Base-by-base conservation (phyloP, 148 eudicot genomes). In the Amaranthus palmeri region DNA sequence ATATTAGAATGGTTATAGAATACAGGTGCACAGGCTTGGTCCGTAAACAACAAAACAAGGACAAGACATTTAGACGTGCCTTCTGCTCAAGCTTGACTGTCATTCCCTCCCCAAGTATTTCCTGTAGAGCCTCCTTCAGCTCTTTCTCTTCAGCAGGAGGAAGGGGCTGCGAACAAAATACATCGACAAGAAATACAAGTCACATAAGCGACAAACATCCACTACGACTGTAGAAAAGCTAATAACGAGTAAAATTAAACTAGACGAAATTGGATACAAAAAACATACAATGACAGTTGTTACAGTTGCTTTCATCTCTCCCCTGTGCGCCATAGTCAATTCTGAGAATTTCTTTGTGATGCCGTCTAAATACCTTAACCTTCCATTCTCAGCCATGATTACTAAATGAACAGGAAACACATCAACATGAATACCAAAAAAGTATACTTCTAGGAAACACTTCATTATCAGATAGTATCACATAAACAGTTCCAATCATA, bases 61-160 rank as follows among this genome's bases (percentile, higher is more conserved):
- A 10, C 5, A 65, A 5, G 45, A 7, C 8, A 50, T 62, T 5
- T 13, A 49, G 65, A 4, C 36, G 14, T 84, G 87, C 96, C 97
- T 91, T 93, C 86, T 89, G 97, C 57, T 91, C 92, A 51, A 93
- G 83, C 56, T 76, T 67, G 42, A 89, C 92, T 75, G 78, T 89
- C 82, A 72, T 91, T 54, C 97, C 98, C 14, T 85, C 74, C 57
- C 99, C 99, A 72, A 95, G 80, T 44, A 95, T 82, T 7, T 89
- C 91, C 77, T 91, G 97, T 36, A 93, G 74, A 4, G 97, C 86
- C 80, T 91, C 98, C 82, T 81, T 91, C 82, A 93, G 79, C 65
- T 93, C 97, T 81, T 93, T 89, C 86, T 93, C 97, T 83, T 93
- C 97, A 40, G 75, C 81, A 52, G 91, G 72, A 65, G 88, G 96